These are phyloP conservation scores for Larix kaempferi DNA, from an alignment of 75 land plant species.

Conservation along the genomic window DNA sequence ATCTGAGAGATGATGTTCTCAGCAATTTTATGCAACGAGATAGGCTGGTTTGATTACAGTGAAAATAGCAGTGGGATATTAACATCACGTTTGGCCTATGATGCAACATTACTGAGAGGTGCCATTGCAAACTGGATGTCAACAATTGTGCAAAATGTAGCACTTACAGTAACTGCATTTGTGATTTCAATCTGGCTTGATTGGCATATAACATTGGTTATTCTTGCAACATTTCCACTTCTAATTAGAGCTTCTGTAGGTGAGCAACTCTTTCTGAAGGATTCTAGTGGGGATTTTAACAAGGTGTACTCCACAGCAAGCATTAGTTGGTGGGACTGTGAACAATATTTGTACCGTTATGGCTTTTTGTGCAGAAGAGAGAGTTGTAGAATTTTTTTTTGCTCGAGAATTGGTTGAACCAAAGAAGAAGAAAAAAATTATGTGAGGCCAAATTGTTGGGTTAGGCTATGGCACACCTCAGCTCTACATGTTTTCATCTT, in stretches of 20 bases:
- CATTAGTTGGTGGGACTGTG: slow-evolving; percentile 69
- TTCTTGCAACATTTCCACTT: slow-evolving; percentile 35
- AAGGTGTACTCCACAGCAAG: slow-evolving; percentile 51
- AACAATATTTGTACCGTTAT: slow-evolving; percentile 77
- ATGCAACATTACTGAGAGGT: slow-evolving; percentile 34
- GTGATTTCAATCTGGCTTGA: slow-evolving; percentile 29
- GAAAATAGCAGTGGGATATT: slow-evolving; percentile 29
- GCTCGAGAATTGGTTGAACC: slow-evolving; percentile 35
- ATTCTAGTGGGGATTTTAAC: slow-evolving; percentile 59
- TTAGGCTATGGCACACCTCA: slow-evolving; percentile 66
- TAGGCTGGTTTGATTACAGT: slow-evolving; percentile 41
- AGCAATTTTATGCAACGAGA: slow-evolving; percentile 38
- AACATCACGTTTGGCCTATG: slow-evolving; percentile 29
- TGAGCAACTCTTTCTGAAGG: slow-evolving; percentile 60
- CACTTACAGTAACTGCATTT: slow-evolving; percentile 38
- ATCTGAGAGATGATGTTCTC: slow-evolving; percentile 68
- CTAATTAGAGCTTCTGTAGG: slow-evolving; percentile 31
- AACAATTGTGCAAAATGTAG: slow-evolving; percentile 32
- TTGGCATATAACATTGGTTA: slow-evolving; percentile 30
- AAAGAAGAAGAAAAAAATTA: slow-evolving; percentile 30
- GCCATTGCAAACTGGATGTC: slow-evolving; percentile 41
- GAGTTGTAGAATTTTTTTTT: slow-evolving; percentile 39
- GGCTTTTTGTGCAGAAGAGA: slow-evolving; percentile 62
- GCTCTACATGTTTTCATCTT: slow-evolving; percentile 42
- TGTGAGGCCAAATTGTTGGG: slow-evolving; percentile 61